Percentiles rank a stretch among this genome's conserved stretches.
Evolutionary conservation across 345 rosid species (phyloP).

Genomic region (Noccaea caerulescens): DNA sequence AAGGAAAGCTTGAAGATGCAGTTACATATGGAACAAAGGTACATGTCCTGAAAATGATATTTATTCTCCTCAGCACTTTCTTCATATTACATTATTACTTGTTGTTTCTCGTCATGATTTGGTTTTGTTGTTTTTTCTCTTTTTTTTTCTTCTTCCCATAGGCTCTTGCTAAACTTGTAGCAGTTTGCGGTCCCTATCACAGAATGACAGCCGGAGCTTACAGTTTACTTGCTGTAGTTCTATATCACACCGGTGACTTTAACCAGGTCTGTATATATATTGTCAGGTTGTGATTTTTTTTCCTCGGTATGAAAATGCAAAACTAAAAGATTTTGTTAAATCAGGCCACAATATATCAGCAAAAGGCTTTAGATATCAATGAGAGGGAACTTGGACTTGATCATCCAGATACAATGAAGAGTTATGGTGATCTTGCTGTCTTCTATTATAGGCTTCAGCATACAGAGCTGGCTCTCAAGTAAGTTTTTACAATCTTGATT

Average conservation of each 20-base stretch:
- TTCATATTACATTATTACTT: constrained; percentile 11
- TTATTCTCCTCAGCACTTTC: constrained; percentile 29
- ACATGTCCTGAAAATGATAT: constrained; percentile 17
- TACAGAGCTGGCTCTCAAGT: constrained; percentile 98
- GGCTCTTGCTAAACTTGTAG: constrained; percentile 98
- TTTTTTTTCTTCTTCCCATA: constrained; percentile 44
- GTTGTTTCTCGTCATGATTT: constrained; percentile 27
- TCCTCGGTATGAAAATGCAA: constrained; percentile 23
- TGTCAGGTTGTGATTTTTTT: constrained; percentile 30
- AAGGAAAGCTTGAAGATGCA: constrained; percentile 99
- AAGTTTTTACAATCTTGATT: constrained; percentile 42
- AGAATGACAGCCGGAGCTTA: constrained; percentile 99
- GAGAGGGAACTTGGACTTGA: constrained; percentile 99
- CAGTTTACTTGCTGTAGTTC: constrained; percentile 97
- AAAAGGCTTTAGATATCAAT: constrained; percentile 98
- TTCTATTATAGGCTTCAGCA: constrained; percentile 99
- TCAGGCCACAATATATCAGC: constrained; percentile 98
- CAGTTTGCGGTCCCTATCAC: constrained; percentile 98
- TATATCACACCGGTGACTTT: constrained; percentile 99
- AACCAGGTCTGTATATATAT: constrained; percentile 69
- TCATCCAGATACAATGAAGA: constrained; percentile 99
- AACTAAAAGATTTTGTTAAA: constrained; percentile 39
- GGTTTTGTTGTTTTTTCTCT: constrained; percentile 21
- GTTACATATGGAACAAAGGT: constrained; percentile 97
- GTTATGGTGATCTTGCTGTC: constrained; percentile 99